Evolutionary conservation across 352 stramenopile species (phyloP), one percentile per base, ranked within the genome.

Genomic region (Phytopythium delawarense): DNA sequence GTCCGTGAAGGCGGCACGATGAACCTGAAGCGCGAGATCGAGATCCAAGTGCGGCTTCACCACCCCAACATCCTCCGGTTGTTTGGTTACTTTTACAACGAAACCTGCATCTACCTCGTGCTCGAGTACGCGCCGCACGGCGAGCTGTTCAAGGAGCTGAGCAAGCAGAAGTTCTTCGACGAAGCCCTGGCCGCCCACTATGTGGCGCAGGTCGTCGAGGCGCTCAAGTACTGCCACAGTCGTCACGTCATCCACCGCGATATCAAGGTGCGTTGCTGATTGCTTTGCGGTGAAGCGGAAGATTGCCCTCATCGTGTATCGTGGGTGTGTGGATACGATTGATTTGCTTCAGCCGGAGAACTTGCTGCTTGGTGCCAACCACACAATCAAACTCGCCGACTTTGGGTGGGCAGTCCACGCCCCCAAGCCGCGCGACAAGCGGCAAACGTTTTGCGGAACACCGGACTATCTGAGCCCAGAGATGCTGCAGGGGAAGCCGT

Each of bases 381-480:
- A 89, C 57, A 83, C 74, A 7, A 77, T 96, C 49, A 96, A 96
- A 63, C 72, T 96, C 44, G 88, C 88, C 35, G 88, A 96, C 62
- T 96, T 96, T 45, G 88, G 88, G 9, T 93, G 87, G 83, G 92
- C 88, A 2, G 84, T 94, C 7, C 79, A 93, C 60, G 88, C 85
- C 0, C 78, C 79, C 3, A 76, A 78, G n/a, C 74, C 86, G 2
- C 74, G 80, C 59, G 72, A 79, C 35, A 65, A 71, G 50, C 79
- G 87, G 6, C 75, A 74, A 8, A 95, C 87, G 35, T 92, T 94
- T 40, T 96, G 88, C 52, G 88, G 88, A 2, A 96, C 88, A 28
- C 87, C 83, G 6, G 83, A 95, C 61, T 96, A 96, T 61, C 53
- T 96, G 44, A 92, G 84, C 55, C 88, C 88, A 0, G 88, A 96